These are phyloP conservation scores for Amaranthus palmeri DNA, from an alignment of 148 eudicot species.

Conservation along the genomic window DNA sequence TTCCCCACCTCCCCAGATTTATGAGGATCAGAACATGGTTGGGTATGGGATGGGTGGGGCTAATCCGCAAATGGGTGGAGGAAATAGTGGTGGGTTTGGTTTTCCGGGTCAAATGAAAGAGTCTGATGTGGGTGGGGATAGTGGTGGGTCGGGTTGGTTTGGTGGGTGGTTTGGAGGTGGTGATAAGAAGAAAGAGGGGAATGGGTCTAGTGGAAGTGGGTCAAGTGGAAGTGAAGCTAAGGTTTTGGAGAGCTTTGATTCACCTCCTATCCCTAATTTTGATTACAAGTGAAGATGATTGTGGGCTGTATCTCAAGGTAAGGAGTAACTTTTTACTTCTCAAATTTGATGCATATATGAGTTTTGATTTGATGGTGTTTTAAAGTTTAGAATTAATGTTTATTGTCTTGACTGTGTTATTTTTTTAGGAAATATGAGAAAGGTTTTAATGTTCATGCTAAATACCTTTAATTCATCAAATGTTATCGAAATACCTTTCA, in stretches of 20 bases:
- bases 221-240: conserved; percentile 39
- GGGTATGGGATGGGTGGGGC: conserved; percentile 9
- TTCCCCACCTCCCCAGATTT: conserved; percentile 33
- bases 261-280: conserved; percentile 63
- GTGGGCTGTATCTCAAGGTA: background rate
- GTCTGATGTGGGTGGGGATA: background rate
- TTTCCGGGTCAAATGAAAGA: conserved; percentile 13
- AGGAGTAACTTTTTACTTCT: background rate
- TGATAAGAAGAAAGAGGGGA: conserved; percentile 27
- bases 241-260: conserved; percentile 77
- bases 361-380: background rate
- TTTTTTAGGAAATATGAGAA: too few species aligned
- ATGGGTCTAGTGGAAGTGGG: conserved; percentile 18
- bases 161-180: conserved; percentile 60
- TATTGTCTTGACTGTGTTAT: too few species aligned
- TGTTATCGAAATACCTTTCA: too few species aligned
- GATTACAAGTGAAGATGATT: conserved; percentile 51
- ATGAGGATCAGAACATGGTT: conserved; percentile 39
- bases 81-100: conserved; percentile 12
- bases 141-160: conserved; percentile 38
- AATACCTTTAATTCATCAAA: too few species aligned
- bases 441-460: too few species aligned
- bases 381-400: too few species aligned
- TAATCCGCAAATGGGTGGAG: conserved; percentile 13
- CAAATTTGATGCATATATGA: background rate